Evolutionary conservation across 2,329 filamentous ascomycete species (phyloP).

Genomic region (Leptographium lundbergii): DNA sequence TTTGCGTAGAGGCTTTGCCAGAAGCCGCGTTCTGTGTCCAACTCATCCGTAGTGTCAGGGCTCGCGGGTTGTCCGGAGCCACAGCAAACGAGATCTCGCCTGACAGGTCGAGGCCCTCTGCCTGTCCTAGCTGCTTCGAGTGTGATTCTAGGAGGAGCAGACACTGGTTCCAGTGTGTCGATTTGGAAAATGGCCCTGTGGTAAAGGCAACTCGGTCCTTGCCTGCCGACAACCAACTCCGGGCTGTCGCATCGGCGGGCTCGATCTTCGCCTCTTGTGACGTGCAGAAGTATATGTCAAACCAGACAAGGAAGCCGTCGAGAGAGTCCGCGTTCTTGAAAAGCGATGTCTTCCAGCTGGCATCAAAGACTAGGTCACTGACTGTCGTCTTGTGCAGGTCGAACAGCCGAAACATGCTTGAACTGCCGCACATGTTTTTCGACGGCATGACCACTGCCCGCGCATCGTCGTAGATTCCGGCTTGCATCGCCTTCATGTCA

Average conservation of each 20-base stretch:
- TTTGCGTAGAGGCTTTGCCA: slow-evolving; percentile 4
- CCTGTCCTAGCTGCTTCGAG: slow-evolving; percentile 28
- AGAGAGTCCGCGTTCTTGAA: slow-evolving; percentile 51
- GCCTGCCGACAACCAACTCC: slow-evolving; percentile 47
- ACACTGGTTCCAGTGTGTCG: slow-evolving; percentile 87
- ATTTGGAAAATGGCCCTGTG: slow-evolving; percentile 62
- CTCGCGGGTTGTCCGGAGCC: slow-evolving; percentile 55
- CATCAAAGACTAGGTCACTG: slow-evolving; percentile 64
- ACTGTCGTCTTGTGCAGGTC: slow-evolving; percentile 62
- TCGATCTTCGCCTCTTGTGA: slow-evolving; percentile 37
- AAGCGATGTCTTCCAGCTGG: slow-evolving; percentile 51
- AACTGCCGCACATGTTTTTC: slow-evolving; percentile 43
- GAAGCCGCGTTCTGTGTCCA: slow-evolving; percentile 37
- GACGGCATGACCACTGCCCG: slow-evolving; percentile 60
- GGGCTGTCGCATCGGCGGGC: slow-evolving; percentile 39
- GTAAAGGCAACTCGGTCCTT: slow-evolving; percentile 69
- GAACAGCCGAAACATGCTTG: slow-evolving; percentile 58
- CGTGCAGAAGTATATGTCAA: slow-evolving; percentile 81
- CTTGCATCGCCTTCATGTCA: slow-evolving; percentile 83
- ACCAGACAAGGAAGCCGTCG: slow-evolving; percentile 88
- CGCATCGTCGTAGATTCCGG: slow-evolving; percentile 70
- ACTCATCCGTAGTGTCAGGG: slow-evolving; percentile 48
- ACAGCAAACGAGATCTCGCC: slow-evolving; percentile 62
- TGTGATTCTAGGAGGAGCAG: slow-evolving; percentile 57
- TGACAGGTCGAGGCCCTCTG: slow-evolving; percentile 43